Evolutionary conservation across 352 stramenopile genomes (phyloP).

Genomic region (Globisporangium paroecandrum): DNA sequence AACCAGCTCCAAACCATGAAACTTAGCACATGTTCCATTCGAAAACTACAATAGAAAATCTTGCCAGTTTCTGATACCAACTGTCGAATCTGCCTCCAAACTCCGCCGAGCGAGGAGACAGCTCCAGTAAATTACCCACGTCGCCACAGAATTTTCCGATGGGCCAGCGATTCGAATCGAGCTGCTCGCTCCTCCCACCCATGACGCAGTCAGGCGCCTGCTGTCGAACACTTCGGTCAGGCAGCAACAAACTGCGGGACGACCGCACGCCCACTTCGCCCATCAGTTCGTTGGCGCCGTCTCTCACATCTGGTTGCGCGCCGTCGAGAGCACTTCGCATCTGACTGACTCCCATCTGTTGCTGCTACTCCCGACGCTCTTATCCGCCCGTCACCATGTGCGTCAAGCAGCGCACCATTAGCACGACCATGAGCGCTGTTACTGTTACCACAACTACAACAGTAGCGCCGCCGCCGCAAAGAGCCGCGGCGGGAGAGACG

Average conservation of each 20-base stretch:
- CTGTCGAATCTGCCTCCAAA: not conserved
- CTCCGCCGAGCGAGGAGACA: not conserved
- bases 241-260: not conserved
- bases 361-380: not conserved
- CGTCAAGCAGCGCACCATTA: not conserved
- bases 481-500: conserved; percentile 3
- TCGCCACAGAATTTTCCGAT: not conserved
- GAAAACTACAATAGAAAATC: not conserved
- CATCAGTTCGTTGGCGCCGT: not conserved
- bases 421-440: not conserved
- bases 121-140: not conserved
- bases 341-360: not conserved
- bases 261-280: not conserved
- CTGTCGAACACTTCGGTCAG: not conserved
- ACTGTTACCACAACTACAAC: not conserved
- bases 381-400: not conserved
- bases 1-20: not conserved
- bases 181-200: not conserved
- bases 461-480: not conserved
- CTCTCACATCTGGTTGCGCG: conserved; percentile 3
- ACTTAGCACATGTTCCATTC: not conserved
- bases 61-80: not conserved
- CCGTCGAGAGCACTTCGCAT: not conserved
- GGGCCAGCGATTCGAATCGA: not conserved
- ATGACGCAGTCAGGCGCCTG: conserved; percentile 1